phyloP scores from a whole-genome alignment of 768 basidiomycete genomes.

The Leucocoprinus leucothites region DNA sequence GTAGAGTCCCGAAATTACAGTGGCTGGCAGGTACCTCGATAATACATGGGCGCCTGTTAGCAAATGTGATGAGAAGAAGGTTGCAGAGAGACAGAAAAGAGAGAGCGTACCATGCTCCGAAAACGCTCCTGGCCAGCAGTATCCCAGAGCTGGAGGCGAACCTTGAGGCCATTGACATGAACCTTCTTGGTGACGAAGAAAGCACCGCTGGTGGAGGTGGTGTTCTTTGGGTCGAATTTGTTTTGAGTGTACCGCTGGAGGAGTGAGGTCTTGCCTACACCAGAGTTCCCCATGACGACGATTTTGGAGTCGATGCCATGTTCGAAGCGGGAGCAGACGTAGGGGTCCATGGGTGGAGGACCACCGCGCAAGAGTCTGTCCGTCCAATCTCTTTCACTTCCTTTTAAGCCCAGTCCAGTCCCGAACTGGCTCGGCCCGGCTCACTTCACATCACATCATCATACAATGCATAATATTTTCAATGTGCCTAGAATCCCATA shows the following conservation, averaged over 20 bases:
- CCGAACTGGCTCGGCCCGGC: conserved; percentile 10
- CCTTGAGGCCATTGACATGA: conserved; percentile 78
- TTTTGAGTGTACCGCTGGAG: conserved; percentile 89
- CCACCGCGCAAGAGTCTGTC: conserved; percentile 3
- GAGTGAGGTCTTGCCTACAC: conserved; percentile 90
- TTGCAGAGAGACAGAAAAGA: conserved; percentile 14
- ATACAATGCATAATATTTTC: not conserved
- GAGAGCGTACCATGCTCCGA: conserved; percentile 72
- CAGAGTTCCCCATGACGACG: conserved; percentile 87
- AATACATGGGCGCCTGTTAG: conserved; percentile 89
- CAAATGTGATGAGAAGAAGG: conserved; percentile 17
- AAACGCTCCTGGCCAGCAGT: conserved; percentile 94
- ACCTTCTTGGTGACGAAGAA: conserved; percentile 95
- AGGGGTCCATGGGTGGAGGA: conserved; percentile 55
- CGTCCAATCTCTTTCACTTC: conserved; percentile 28
- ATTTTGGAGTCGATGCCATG: conserved; percentile 92
- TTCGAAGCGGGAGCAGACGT: conserved; percentile 67
- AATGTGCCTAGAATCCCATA: conserved; percentile 25
- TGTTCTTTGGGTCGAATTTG: conserved; percentile 85
- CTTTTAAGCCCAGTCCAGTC: conserved; percentile 27
- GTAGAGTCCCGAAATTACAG: conserved; percentile 13
- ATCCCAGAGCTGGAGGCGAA: conserved; percentile 88
- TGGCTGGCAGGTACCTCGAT: conserved; percentile 51
- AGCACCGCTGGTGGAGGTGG: conserved; percentile 88
- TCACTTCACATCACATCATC: conserved; percentile 13